Evolutionary conservation across 257 asterid genomes (phyloP), one percentile per base, ranked within the genome.

Genomic region (Solanum virginianum): DNA sequence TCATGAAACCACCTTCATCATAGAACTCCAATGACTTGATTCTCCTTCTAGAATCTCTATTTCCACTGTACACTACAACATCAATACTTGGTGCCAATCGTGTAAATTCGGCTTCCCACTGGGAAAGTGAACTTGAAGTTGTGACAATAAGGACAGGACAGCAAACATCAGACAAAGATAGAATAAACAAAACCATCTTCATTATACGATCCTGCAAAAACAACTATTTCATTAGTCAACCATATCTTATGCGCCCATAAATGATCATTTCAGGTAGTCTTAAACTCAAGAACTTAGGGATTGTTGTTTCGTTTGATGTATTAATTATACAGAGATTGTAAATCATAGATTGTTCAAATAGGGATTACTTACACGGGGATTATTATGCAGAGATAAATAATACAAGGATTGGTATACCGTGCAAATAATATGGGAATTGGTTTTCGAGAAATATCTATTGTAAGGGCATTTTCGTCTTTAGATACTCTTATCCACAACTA

Each of bases 41-140:
- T 83, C 85, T 86, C 80, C 84, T 88, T 89, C 94, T 89, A 69
- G 91, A 66, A 71, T 91, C 91, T 65, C 69, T 84, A 84, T 83
- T 88, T 87, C 95, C 96, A 77, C 85, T 84, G 85, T 91, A 94
- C 70, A 92, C 93, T 80, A 92, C 91, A 86, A 92, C 89, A 88
- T 93, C 89, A 81, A 92, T 68, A n/a, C 92, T 91, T 69, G 95
- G 95, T 81, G 88, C 93, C 91, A 90, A 66, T 53, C 86, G 90
- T 79, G 83, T 89, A 84, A 94, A 92, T 82, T 90, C 93, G 83
- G 92, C 92, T 91, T 92, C 94, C 98, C 98, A 94, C 59, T 57
- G 90, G 81, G 91, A 85, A 79, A 89, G 82, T 55, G 89, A 86
- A 72, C 87, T 57, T 26, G 91, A 81, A 75, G 92, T 60, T 53